phyloP scores from a whole-genome alignment of 75 land plant genomes.

The Sequoiadendron giganteum region DNA sequence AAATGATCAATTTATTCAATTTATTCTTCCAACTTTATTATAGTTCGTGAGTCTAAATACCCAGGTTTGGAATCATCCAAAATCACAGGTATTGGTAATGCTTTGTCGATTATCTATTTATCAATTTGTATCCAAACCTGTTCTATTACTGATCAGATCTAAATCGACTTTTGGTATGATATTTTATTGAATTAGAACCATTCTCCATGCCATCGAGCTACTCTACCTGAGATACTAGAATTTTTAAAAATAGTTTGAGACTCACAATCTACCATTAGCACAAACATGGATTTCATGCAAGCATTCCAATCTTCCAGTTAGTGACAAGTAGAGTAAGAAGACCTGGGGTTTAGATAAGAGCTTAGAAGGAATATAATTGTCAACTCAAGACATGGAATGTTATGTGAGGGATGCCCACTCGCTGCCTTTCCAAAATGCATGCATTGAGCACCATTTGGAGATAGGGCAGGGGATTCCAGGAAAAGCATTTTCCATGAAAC shows the following conservation, averaged over 20 bases:
- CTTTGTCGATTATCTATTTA: not conserved
- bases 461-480: too few species aligned
- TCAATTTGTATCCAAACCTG: not conserved
- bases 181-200: not conserved
- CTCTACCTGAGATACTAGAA: constrained; percentile 35
- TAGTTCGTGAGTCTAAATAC: constrained; percentile 60
- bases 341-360: too few species aligned
- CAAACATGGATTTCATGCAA: too few species aligned
- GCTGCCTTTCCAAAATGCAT: too few species aligned
- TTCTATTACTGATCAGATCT: not conserved
- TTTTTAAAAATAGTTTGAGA: constrained; percentile 16
- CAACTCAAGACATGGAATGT: too few species aligned
- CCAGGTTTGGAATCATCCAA: constrained; percentile 17
- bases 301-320: too few species aligned
- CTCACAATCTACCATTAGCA: too few species aligned
- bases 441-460: too few species aligned
- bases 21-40: not conserved
- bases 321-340: too few species aligned
- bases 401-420: too few species aligned
- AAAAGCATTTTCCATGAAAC: too few species aligned
- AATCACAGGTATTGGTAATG: constrained; percentile 28
- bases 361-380: too few species aligned
- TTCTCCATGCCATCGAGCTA: constrained; percentile 12
- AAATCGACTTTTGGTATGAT: not conserved
- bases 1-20: not conserved